Percentiles rank a stretch among this genome's conserved stretches.
Conservation (phyloP, 108 stramenopile genomes). For the Aurantiochytrium sp. region DNA sequence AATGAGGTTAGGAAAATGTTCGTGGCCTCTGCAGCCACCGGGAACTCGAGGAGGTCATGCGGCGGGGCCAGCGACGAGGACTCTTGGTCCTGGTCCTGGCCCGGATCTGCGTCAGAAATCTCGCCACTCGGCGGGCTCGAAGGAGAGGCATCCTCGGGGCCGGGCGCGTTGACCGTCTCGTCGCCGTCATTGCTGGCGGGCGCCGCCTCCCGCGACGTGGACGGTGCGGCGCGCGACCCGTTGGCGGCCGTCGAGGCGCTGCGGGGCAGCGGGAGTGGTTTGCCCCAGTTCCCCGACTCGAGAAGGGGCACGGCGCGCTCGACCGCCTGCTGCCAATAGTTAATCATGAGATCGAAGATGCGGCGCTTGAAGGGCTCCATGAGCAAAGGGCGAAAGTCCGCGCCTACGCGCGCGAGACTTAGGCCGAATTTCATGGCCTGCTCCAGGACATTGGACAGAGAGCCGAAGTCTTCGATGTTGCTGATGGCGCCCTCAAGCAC, state of each 20-base stretch:
- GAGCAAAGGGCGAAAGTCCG: constrained; percentile 16
- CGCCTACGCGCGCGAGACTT: constrained; percentile 24
- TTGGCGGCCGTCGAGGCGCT: too few relatives aligned
- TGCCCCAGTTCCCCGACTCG: neutral
- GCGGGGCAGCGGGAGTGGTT: neutral
- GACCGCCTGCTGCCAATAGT: neutral
- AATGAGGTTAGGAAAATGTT: neutral
- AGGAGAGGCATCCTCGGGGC: too few relatives aligned
- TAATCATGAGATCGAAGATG: neutral
- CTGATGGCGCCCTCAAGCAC: neutral
- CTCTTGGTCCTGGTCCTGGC: too few relatives aligned
- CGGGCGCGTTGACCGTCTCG: too few relatives aligned
- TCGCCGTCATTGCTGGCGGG: neutral
- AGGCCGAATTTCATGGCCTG: constrained; percentile 28
- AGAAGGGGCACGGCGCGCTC: neutral
- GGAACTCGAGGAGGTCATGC: constrained; percentile 24
- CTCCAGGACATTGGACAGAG: neutral
- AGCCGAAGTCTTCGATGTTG: constrained; percentile 7
- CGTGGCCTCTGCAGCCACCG: neutral
- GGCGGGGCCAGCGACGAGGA: neutral
- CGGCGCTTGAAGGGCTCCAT: constrained; percentile 24
- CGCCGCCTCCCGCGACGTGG: too few relatives aligned
- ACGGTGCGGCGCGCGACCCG: too few relatives aligned
- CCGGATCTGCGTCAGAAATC: neutral
- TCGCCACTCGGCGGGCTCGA: too few relatives aligned